A percentile compares a stretch with the other conserved stretches of the same genome.
These are phyloP conservation scores for Colletotrichum sansevieriae DNA, from an alignment of 2,329 filamentous ascomycete species.

Conservation along the genomic window DNA sequence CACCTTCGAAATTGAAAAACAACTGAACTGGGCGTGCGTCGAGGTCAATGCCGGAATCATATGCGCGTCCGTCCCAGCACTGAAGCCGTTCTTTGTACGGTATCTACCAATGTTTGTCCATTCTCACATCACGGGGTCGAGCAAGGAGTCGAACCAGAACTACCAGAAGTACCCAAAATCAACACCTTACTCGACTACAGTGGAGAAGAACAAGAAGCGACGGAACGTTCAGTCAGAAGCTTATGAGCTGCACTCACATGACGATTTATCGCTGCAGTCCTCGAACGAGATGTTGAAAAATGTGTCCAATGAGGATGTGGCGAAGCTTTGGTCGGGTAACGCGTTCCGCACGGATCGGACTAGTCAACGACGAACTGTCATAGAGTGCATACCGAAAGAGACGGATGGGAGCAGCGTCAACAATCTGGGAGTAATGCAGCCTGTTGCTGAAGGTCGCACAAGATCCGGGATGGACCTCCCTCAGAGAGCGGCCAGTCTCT, in stretches of 20 bases:
- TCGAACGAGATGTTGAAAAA: conserved; percentile 12
- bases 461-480: neutral
- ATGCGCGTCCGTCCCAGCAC: conserved; percentile 39
- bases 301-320: conserved; percentile 23
- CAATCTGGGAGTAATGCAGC: neutral
- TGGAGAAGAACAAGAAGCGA: conserved; percentile 38
- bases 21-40: conserved; percentile 49
- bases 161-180: conserved; percentile 20
- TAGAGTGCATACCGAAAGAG: conserved; percentile 12
- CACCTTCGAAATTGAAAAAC: conserved; percentile 46
- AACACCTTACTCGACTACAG: conserved; percentile 24
- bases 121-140: conserved; percentile 22
- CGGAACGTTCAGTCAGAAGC: conserved; percentile 38
- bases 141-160: conserved; percentile 6
- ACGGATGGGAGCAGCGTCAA: neutral
- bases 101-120: conserved; percentile 40
- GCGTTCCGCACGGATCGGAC: conserved; percentile 14
- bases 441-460: neutral
- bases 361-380: neutral
- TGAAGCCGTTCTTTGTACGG: conserved; percentile 44
- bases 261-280: conserved; percentile 19
- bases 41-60: conserved; percentile 42
- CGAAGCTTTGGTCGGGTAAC: conserved; percentile 36
- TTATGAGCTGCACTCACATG: conserved; percentile 40
- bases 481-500: conserved; percentile 7